phyloP scores from a whole-genome alignment of 208 protist species.

The Kentomonas sorsogonicus region DNA sequence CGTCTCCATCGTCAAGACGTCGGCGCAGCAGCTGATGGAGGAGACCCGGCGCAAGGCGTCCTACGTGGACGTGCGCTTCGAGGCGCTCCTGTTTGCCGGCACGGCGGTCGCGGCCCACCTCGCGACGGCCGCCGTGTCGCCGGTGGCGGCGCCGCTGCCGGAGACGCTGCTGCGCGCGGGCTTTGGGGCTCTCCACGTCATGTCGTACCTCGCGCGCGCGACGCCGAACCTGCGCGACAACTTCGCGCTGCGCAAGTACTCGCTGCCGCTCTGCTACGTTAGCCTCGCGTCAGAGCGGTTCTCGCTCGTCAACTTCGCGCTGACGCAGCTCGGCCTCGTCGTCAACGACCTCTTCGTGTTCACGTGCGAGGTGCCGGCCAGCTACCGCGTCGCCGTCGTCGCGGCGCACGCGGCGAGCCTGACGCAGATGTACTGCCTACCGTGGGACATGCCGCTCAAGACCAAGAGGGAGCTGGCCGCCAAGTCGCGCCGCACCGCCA shows the following conservation, averaged over 20 bases:
- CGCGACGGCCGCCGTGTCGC: constrained; percentile 6
- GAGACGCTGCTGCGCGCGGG: constrained; percentile 44
- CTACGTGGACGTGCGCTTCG: constrained; percentile 58
- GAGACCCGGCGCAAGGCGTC: constrained; percentile 30
- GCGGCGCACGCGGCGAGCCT: constrained; percentile 52
- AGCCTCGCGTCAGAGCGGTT: constrained; percentile 13
- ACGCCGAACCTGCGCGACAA: constrained; percentile 81
- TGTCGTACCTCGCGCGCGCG: constrained; percentile 61
- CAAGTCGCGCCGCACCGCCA: too few species aligned
- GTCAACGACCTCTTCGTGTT: constrained; percentile 84
- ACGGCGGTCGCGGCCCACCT: constrained; percentile 20
- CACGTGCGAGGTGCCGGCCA: constrained; percentile 58
- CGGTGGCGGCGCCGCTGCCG: not conserved
- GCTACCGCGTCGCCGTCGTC: constrained; percentile 58
- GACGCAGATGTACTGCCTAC: constrained; percentile 49
- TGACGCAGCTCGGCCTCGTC: constrained; percentile 50
- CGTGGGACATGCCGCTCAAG: constrained; percentile 54
- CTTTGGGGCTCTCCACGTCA: constrained; percentile 63
- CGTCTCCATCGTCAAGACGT: constrained; percentile 33
- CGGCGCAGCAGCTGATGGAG: constrained; percentile 31
- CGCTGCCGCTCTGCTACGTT: constrained; percentile 53
- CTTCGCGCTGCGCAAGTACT: constrained; percentile 64
- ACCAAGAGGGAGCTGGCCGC: too few species aligned
- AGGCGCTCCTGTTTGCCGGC: constrained; percentile 38
- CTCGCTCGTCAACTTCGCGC: constrained; percentile 15